Percentiles rank a stretch among this genome's conserved stretches.
phyloP scores from a whole-genome alignment of 768 basidiomycete species.

The Suillus fuscotomentosus region DNA sequence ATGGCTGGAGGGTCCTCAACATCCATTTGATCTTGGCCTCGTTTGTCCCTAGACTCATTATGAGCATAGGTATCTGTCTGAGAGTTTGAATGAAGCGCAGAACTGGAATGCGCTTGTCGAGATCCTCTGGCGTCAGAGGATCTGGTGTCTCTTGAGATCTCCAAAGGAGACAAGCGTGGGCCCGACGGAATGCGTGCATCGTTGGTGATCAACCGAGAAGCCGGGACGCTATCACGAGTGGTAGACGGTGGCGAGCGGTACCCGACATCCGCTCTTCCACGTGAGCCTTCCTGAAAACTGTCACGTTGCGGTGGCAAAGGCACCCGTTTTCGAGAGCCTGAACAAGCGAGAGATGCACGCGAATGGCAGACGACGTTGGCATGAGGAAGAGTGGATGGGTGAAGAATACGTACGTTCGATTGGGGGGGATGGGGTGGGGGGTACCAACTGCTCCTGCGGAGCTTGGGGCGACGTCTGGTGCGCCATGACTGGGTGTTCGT shows the following conservation, averaged over 20 bases:
- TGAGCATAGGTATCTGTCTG: constrained; percentile 12
- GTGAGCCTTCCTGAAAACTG: constrained; percentile 24
- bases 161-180: constrained; percentile 6
- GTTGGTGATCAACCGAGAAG: constrained; percentile 2
- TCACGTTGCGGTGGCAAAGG: constrained; percentile 38
- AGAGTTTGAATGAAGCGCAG: neutral
- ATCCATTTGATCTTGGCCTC: constrained; percentile 23
- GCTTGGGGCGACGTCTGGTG: neutral
- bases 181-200: constrained; percentile 7
- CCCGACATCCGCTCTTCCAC: constrained; percentile 1
- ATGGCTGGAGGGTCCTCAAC: constrained; percentile 21
- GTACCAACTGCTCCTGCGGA: constrained; percentile 16
- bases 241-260: constrained; percentile 1
- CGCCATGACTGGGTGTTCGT: neutral
- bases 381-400: constrained; percentile 29
- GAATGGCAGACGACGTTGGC: constrained; percentile 25
- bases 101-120: constrained; percentile 8
- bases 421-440: constrained; percentile 21
- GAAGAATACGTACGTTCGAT: constrained; percentile 37
- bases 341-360: constrained; percentile 16
- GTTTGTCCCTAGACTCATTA: constrained; percentile 20
- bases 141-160: constrained; percentile 1
- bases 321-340: constrained; percentile 32
- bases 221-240: constrained; percentile 9
- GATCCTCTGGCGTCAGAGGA: neutral